A percentile compares a stretch with the other conserved stretches of the same genome.
Evolutionary conservation across 2,329 filamentous ascomycete genomes (phyloP).

Genomic region (Paecilomyces formosus): DNA sequence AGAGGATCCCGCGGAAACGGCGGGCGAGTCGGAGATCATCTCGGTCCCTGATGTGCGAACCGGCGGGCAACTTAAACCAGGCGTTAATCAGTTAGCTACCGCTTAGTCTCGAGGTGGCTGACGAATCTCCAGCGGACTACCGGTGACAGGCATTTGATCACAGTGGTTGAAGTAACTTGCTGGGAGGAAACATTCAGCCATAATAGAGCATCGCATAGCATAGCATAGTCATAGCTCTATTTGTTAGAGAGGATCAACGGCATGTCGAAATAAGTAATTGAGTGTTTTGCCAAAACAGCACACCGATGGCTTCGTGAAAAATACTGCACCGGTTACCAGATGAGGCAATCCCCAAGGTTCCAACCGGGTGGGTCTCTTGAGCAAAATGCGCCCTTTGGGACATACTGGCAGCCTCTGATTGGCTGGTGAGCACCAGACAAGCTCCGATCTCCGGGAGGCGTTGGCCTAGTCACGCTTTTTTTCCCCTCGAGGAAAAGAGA

Average conservation of each 20-base stretch:
- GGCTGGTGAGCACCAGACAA: neutral
- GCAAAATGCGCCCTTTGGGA: neutral
- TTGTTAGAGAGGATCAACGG: no score
- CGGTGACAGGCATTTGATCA: neutral
- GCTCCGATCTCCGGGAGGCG: slow-evolving; percentile 1
- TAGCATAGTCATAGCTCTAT: no score
- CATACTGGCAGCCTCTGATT: neutral
- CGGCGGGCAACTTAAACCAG: neutral
- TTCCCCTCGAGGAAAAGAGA: neutral
- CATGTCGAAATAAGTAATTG: neutral
- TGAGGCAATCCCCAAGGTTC: neutral
- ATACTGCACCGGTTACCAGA: neutral
- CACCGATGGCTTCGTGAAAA: no score
- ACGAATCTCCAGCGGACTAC: neutral
- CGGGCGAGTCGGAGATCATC: neutral
- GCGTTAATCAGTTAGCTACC: neutral
- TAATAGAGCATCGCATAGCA: no score
- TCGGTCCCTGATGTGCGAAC: neutral
- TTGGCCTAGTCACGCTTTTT: slow-evolving; percentile 6
- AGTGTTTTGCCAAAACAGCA: neutral
- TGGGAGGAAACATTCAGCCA: no score
- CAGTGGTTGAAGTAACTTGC: no score
- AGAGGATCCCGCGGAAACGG: neutral
- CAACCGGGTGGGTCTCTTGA: neutral
- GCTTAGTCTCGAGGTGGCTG: no score